Evolutionary conservation across 2,329 filamentous ascomycete genomes (phyloP), one percentile per base, ranked within the genome.

Genomic region (Helicocarpus griseus): DNA sequence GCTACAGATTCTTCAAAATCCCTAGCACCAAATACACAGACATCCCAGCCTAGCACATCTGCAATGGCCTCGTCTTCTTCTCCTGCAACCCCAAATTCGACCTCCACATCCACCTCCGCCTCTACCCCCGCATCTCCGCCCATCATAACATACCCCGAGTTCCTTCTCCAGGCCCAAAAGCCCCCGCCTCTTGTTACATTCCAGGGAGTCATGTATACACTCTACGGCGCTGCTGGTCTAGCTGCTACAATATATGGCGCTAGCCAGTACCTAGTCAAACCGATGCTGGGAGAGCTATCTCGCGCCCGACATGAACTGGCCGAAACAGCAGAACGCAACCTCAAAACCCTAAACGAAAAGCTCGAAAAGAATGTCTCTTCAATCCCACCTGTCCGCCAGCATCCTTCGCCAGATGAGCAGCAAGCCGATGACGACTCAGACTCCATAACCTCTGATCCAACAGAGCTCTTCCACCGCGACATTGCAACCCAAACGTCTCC

Each of bases 101-200:
- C 39, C 7, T 24, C 53, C 28, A 24, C 56, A 38, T 1, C 48
- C 54, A 19, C 50, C 45, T 29, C 52, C 29, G 14, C 39, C 47
- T 11, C 56, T 56, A 43, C 53, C 52, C 49, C n/a, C n/a, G n/a
- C 51, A 53, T 40, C 56, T 55, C 76, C 80, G 17, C 81, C 81
- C 4, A 82, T 85, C 53, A 81, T 85, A 56, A 83, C 81, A 43
- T 85, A 85, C 60, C 81, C 81, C 3, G 81, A 85, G 63, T 84
- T 83, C 59, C 74, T 84, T 38, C 69, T 80, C 41, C 73, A 81
- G 54, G 71, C 79, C 8, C 70, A 74, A 55, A 79, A 80, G 56
- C 78, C 78, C 8, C 78, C 80, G 13, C 80, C 81, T 0, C 71
- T 84, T 17, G 75, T 84, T 29, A 82, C 79, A 5, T 72, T 79